Evolutionary conservation across 495 filamentous ascomycete genomes (phyloP).

Genomic region (Glarea lozoyensis): DNA sequence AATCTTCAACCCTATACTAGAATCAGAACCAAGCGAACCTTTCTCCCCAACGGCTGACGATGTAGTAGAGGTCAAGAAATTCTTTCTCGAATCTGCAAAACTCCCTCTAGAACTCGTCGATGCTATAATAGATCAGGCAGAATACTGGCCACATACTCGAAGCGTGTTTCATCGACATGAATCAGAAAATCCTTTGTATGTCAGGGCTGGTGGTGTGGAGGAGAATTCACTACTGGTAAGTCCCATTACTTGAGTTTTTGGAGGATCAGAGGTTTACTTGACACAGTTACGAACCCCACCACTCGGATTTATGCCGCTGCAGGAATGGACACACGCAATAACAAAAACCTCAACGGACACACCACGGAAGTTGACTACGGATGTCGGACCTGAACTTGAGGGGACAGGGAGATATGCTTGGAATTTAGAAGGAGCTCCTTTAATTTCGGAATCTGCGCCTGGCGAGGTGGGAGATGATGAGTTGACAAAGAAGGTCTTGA

Average conservation of each 20-base stretch:
- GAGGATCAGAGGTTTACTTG: constrained; percentile 8
- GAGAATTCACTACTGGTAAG: constrained; percentile 17
- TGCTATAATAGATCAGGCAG: constrained; percentile 55
- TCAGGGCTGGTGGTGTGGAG: not conserved
- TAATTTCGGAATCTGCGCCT: too few relatives aligned
- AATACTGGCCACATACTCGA: constrained; percentile 58
- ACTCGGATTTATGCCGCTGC: constrained; percentile 22
- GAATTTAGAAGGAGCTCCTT: not conserved
- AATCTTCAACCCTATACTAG: too few relatives aligned
- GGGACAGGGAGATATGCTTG: not conserved
- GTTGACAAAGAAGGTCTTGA: constrained; percentile 3
- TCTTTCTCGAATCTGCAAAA: constrained; percentile 26
- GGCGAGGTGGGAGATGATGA: too few relatives aligned
- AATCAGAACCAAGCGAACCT: too few relatives aligned
- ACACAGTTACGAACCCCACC: constrained; percentile 22
- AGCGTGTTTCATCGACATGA: constrained; percentile 4
- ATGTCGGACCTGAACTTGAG: constrained; percentile 1
- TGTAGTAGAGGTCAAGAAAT: constrained; percentile 33
- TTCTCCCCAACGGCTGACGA: constrained; percentile 34
- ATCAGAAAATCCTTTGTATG: not conserved
- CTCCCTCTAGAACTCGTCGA: constrained; percentile 58
- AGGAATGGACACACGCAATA: not conserved
- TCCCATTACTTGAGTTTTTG: not conserved
- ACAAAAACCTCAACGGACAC: not conserved
- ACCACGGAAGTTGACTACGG: too few relatives aligned